Evolutionary conservation across 2,329 filamentous ascomycete genomes (phyloP).

Genomic region (Sporothrix protearum): DNA sequence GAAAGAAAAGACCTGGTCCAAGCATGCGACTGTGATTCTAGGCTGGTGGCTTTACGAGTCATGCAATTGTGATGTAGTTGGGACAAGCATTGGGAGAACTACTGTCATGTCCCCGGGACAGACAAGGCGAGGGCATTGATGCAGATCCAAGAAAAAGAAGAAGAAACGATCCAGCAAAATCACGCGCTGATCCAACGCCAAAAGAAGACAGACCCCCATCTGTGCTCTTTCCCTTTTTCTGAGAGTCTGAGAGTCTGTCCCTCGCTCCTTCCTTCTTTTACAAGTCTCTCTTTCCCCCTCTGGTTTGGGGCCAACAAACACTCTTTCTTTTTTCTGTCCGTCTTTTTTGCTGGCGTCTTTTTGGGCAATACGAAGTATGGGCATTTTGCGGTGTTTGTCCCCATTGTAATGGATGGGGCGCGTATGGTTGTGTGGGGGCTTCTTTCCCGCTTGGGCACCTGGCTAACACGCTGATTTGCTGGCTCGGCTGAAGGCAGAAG

Average conservation of each 20-base stretch:
- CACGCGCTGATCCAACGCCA: not conserved
- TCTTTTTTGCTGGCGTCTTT: not conserved
- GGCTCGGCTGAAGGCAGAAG: conserved; percentile 7
- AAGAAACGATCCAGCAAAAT: not conserved
- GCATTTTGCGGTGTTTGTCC: not conserved
- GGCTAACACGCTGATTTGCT: conserved; percentile 21
- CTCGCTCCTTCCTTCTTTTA: not conserved
- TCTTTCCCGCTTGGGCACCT: not conserved
- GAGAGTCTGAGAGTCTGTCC: not conserved
- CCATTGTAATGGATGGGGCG: conserved; percentile 16
- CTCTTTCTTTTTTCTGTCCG: conserved; percentile 3
- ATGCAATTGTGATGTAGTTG: not conserved
- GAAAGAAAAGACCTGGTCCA: not conserved
- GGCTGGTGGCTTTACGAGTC: not conserved
- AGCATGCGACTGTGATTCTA: not conserved
- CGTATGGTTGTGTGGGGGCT: not conserved
- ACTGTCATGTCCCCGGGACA: not conserved
- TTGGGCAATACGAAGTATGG: not conserved
- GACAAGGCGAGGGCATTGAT: not conserved
- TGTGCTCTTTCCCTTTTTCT: not conserved
- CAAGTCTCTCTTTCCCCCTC: not conserved
- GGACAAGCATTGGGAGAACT: not conserved
- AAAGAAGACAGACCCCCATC: not conserved
- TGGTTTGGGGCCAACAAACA: not conserved
- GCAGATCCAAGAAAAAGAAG: not conserved